A percentile compares a stretch with the other conserved stretches of the same genome.
phyloP scores from a whole-genome alignment of 2,329 filamentous ascomycete genomes.

The Didymella pinodella region DNA sequence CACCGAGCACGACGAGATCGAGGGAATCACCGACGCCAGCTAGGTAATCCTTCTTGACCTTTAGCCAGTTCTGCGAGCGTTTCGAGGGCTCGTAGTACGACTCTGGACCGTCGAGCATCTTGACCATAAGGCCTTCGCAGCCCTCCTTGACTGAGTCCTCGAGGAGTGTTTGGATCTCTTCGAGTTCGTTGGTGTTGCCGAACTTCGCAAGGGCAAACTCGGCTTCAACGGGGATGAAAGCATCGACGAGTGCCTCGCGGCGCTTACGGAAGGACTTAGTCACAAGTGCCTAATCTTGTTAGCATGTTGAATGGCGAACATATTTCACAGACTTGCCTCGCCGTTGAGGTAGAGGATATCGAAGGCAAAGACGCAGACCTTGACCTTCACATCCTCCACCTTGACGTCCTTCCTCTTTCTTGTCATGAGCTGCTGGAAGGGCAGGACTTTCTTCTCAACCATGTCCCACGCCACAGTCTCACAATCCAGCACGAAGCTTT shows the following conservation, averaged over 20 bases:
- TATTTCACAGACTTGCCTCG: slow-evolving; percentile 60
- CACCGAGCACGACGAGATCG: slow-evolving; percentile 93
- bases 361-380: slow-evolving; percentile 97
- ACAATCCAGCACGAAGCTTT: slow-evolving; percentile 97
- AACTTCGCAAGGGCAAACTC: slow-evolving; percentile 90
- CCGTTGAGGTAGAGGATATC: slow-evolving; percentile 94
- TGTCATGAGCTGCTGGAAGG: slow-evolving; percentile 98
- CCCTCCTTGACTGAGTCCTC: slow-evolving; percentile 96
- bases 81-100: slow-evolving; percentile 97
- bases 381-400: slow-evolving; percentile 91
- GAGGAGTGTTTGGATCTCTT: slow-evolving; percentile 90
- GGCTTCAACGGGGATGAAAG: slow-evolving; percentile 81
- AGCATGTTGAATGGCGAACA: slow-evolving; percentile 21
- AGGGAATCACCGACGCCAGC: slow-evolving; percentile 92
- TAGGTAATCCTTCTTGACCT: slow-evolving; percentile 98
- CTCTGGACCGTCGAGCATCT: slow-evolving; percentile 94
- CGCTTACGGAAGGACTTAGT: slow-evolving; percentile 86
- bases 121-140: slow-evolving; percentile 98
- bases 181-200: slow-evolving; percentile 86
- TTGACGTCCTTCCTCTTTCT: slow-evolving; percentile 98
- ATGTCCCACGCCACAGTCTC: slow-evolving; percentile 98
- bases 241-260: slow-evolving; percentile 73
- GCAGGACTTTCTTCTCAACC: slow-evolving; percentile 92
- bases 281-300: slow-evolving; percentile 69
- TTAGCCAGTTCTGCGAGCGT: slow-evolving; percentile 97